Base-by-base conservation (phyloP, 2,329 filamentous ascomycete species). In the Aspergillus sp. region DNA sequence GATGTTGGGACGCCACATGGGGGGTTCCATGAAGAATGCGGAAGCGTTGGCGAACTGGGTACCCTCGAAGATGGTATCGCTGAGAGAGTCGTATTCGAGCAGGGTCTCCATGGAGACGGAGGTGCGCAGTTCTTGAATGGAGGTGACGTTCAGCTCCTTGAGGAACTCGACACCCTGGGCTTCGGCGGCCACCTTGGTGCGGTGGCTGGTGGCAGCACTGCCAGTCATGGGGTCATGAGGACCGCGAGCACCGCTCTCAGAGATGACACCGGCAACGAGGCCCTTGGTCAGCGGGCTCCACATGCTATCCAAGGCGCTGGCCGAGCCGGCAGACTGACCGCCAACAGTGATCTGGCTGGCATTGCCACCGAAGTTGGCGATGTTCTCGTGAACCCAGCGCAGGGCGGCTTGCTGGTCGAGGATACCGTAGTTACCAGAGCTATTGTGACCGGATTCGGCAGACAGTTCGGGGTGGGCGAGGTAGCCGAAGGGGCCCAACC, bases 41-140 rank as follows among this genome's bases (percentile, higher is more conserved):
- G 62, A 62, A n/a, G 62, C 49, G 23, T 68, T 68, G 21, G 60
- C 61, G 25, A 70, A 71, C n/a, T 55, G 58, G 8, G 70, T 73
- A 8, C 62, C 65, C 3, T 59, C 67, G 38, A 66, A 64, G 38
- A 19, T 66, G n/a, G 65, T 67, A 38, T 73, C 69, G 17, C 41
- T 59, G 10, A 59, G 53, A 6, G 52, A 62, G 44, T 62, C 67
- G 7, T 63, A 61, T 10, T 62, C 59, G n/a, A 79, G 73, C 3
- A 83, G 66, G 0, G 67, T 66, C 1, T 70, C 66, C 7, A 72
- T 77, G 3, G 78, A 67, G 23, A 80, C 63, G 11, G 74, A 61
- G 47, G 47, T 50, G 5, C 80, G 75, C 8, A 78, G 75, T 65
- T 80, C 72, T 19, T 73, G 71, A 44, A 82, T 66, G 5, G 72